phyloP scores from a whole-genome alignment of 257 asterid species.

The Leonotis leonurus region DNA sequence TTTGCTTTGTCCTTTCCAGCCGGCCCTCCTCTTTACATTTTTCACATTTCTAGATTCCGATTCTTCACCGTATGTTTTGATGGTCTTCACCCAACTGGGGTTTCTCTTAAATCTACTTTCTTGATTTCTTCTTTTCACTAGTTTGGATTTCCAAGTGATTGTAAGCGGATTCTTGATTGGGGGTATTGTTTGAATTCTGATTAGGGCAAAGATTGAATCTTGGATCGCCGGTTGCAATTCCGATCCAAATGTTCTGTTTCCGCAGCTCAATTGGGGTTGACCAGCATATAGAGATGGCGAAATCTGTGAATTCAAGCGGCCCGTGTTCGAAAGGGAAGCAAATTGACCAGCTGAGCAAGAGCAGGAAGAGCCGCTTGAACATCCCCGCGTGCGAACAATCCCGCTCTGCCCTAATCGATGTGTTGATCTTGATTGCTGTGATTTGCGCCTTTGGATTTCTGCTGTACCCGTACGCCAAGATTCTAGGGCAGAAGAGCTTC shows the following conservation, averaged over 20 bases:
- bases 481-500: constrained; percentile 24
- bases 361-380: constrained; percentile 21
- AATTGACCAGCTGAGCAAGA: constrained; percentile 43
- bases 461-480: constrained; percentile 51
- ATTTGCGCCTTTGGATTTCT: constrained; percentile 57
- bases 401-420: constrained; percentile 62
- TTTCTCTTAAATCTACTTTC: not conserved
- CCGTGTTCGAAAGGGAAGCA: constrained; percentile 53
- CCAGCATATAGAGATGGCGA: constrained; percentile 56
- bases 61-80: not conserved
- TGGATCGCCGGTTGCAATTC: constrained; percentile 21
- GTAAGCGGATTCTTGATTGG: not conserved
- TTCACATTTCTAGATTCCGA: not conserved
- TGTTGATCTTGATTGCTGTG: constrained; percentile 68
- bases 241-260: constrained; percentile 71
- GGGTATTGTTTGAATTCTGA: too few species aligned
- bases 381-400: constrained; percentile 73
- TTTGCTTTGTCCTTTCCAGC: constrained; percentile 20
- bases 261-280: constrained; percentile 51
- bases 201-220: constrained; percentile 32
- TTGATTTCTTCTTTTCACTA: constrained; percentile 28
- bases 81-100: not conserved
- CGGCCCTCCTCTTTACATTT: constrained; percentile 11
- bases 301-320: constrained; percentile 48
- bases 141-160: constrained; percentile 3